These are phyloP conservation scores for Apostasia ramifera DNA, from an alignment of 106 monocot species.

Conservation along the genomic window DNA sequence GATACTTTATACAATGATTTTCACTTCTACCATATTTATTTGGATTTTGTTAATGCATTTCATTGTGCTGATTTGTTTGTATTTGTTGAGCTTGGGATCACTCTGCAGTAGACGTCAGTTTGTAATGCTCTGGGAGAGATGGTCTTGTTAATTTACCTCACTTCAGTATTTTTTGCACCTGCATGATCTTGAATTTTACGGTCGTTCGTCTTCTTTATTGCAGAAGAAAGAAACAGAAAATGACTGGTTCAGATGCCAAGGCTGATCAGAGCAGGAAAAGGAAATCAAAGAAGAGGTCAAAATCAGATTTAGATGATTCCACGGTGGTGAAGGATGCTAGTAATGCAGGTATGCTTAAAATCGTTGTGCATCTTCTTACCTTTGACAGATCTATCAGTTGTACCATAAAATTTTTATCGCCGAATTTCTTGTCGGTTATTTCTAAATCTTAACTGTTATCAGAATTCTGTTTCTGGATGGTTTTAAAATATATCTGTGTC, in stretches of 20 bases:
- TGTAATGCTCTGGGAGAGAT: no score
- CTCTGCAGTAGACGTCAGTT: no score
- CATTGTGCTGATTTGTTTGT: no score
- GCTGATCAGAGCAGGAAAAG: constrained; percentile 1
- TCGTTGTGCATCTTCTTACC: not conserved
- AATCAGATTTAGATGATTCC: constrained; percentile 5
- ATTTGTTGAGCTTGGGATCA: no score
- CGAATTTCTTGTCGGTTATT: not conserved
- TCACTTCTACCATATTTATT: no score
- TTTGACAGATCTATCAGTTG: not conserved
- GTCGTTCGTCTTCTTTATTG: not conserved
- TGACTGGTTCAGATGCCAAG: not conserved
- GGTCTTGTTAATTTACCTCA: no score
- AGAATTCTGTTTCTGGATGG: not conserved
- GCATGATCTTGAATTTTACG: no score
- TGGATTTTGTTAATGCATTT: no score
- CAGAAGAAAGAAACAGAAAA: constrained; percentile 1
- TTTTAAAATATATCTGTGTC: no score
- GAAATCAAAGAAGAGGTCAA: constrained; percentile 17
- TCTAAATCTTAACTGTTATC: not conserved
- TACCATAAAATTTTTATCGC: not conserved
- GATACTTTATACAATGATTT: no score
- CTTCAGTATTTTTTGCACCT: no score
- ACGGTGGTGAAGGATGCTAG: not conserved
- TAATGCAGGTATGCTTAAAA: constrained; percentile 10